Base-by-base conservation (phyloP, 2,329 filamentous ascomycete genomes). In the Thielaviopsis ethacetica region DNA sequence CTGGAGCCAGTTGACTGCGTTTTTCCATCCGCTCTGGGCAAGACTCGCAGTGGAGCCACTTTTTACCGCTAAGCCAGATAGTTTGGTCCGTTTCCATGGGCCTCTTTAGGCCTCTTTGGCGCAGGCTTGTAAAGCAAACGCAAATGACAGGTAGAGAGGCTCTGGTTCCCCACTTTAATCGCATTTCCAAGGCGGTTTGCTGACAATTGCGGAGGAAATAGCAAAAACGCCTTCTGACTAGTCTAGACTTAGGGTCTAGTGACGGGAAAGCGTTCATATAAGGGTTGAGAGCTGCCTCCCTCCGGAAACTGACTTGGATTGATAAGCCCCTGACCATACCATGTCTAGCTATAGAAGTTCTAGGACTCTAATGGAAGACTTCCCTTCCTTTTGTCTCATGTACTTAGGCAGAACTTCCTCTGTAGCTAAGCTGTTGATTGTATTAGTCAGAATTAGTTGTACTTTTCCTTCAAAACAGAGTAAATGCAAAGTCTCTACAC, bases 31-130 rank as follows among this genome's bases (percentile, higher is more conserved):
- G 38, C 22, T 34, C 7, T 34, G 56, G 30, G 56, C n/a, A 19
- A 26, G 54, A 50, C n/a, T 22, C 9, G 22, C 22, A 56, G 38
- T 60, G 49, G 58, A 26, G 47, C 54, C 54, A 60, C 54, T 47
- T 47, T 53, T 52, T 52, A 15, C 30, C 10, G 30, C 30, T 34
- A 34, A 34, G 30, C 30, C 10, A 9, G 6, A 4, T 34, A 9
- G 30, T 27, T 53, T 53, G 52, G 30, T 53, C 30, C 52, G 9
- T 53, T 53, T 34, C 24, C 26, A n/a, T 24, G 19, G 21, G 21
- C 22, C 50, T 34, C 15, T 5, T 13, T 24, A 17, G 17, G 51
- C n/a, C n/a, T 13, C 15, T 53, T 53, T 15, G 52, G 6, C 10
- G 24, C 52, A 44, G 15, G 38, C 38, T 44, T 44, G 38, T 44